A percentile compares a stretch with the other conserved stretches of the same genome.
Conservation (phyloP, 2,329 filamentous ascomycete genomes). For the Xylaria sp. region DNA sequence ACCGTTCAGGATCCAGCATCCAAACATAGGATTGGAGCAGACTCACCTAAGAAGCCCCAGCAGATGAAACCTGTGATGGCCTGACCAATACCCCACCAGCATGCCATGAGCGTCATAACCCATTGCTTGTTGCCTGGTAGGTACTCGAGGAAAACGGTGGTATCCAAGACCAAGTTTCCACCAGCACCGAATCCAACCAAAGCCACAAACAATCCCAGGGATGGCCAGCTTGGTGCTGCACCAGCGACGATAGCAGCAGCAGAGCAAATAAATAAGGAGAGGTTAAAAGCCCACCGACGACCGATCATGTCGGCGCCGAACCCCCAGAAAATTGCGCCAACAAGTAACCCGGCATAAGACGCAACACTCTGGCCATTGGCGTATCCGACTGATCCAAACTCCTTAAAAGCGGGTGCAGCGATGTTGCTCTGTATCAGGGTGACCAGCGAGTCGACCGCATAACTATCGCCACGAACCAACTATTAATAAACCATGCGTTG, state of each 20-base stretch:
- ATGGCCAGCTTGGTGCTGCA: constrained; percentile 60
- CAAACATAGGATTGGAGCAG: not conserved
- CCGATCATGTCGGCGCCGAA: constrained; percentile 63
- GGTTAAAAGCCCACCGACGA: constrained; percentile 63
- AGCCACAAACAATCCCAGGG: constrained; percentile 58
- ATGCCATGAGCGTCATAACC: constrained; percentile 58
- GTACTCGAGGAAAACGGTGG: constrained; percentile 45
- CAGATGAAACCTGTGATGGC: constrained; percentile 44
- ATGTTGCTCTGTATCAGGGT: constrained; percentile 60
- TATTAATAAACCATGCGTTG: not conserved
- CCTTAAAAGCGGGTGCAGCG: constrained; percentile 50
- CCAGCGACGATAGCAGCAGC: constrained; percentile 60
- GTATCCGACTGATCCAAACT: constrained; percentile 53
- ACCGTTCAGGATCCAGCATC: constrained; percentile 1
- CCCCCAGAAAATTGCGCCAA: constrained; percentile 63
- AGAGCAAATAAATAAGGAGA: constrained; percentile 58
- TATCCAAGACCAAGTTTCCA: constrained; percentile 59
- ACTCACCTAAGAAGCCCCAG: constrained; percentile 43
- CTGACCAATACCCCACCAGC: constrained; percentile 48
- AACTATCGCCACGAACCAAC: constrained; percentile 33
- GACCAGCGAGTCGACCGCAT: constrained; percentile 52
- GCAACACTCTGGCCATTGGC: constrained; percentile 55
- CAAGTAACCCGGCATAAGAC: constrained; percentile 44
- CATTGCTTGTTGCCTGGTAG: constrained; percentile 53
- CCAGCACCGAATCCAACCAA: constrained; percentile 60